Conservation (phyloP, 2,329 filamentous ascomycete genomes). For the Pseudogymnoascus sp. region DNA sequence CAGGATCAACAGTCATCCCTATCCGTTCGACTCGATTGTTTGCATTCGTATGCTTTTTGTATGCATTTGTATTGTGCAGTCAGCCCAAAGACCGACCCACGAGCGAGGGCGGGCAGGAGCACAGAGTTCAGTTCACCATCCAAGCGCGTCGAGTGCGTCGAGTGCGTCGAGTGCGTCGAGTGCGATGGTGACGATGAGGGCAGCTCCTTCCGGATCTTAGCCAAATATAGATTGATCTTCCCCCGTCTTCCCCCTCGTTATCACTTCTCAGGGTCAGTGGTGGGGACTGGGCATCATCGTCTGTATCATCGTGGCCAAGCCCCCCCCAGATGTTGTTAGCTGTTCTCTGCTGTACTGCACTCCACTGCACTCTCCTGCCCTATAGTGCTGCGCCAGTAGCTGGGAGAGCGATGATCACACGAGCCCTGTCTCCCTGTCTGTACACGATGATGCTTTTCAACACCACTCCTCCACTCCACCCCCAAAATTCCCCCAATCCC, state of each 20-base stretch:
- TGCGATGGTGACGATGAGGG: neutral
- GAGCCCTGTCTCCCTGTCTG: neutral
- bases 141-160: neutral
- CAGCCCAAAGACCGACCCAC: neutral
- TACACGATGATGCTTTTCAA: neutral
- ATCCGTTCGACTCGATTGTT: neutral
- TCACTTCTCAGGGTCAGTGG: conserved; percentile 1
- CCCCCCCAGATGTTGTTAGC: neutral
- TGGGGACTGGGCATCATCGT: conserved; percentile 1
- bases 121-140: neutral
- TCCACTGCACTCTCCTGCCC: too few relatives aligned
- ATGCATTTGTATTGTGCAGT: neutral
- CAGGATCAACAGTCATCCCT: neutral
- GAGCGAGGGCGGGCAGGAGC: neutral
- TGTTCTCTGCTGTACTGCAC: neutral
- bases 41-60: neutral
- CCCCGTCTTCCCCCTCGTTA: neutral
- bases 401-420: neutral
- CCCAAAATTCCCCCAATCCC: neutral
- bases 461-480: neutral
- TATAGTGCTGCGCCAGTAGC: neutral
- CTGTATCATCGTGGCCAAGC: conserved; percentile 2
- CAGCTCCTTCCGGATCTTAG: neutral
- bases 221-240: conserved; percentile 6
- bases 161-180: neutral